Evolutionary conservation across 2,329 filamentous ascomycete genomes (phyloP).

Genomic region (Xylaria sp.): DNA sequence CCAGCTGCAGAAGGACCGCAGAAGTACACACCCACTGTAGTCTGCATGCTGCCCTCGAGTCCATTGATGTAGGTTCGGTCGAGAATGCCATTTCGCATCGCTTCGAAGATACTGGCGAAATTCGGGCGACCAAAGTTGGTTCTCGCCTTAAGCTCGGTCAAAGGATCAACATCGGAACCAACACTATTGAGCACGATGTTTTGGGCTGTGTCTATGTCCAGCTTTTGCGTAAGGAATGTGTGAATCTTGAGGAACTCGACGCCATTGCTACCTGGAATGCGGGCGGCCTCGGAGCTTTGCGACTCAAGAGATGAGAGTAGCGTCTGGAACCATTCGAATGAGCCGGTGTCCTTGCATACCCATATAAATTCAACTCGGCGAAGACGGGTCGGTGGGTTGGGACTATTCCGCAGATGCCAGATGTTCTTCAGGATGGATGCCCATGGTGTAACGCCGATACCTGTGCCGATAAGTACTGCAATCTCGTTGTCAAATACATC

Average conservation of each 20-base stretch:
- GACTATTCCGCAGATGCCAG: constrained; percentile 91
- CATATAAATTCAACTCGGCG: constrained; percentile 98
- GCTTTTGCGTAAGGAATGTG: constrained; percentile 93
- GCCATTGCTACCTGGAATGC: constrained; percentile 72
- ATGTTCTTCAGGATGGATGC: constrained; percentile 94
- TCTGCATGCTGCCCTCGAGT: constrained; percentile 78
- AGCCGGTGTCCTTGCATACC: constrained; percentile 95
- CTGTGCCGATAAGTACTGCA: constrained; percentile 84
- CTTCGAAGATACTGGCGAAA: constrained; percentile 81
- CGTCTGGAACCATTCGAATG: constrained; percentile 99
- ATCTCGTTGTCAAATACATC: constrained; percentile 97
- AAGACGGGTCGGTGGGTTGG: constrained; percentile 88
- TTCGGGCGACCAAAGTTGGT: constrained; percentile 97
- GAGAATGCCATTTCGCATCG: constrained; percentile 88
- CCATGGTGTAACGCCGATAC: constrained; percentile 90
- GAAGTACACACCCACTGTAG: constrained; percentile 96
- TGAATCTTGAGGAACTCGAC: constrained; percentile 96
- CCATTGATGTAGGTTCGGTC: constrained; percentile 87
- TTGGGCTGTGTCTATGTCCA: constrained; percentile 91
- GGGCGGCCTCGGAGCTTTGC: constrained; percentile 78
- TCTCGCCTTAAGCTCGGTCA: constrained; percentile 88
- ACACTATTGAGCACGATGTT: constrained; percentile 98
- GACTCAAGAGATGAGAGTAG: constrained; percentile 89
- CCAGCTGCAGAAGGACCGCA: constrained; percentile 84
- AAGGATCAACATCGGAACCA: constrained; percentile 84